Base-by-base conservation (phyloP, 352 stramenopile genomes). In the Globisporangium nagaii region DNA sequence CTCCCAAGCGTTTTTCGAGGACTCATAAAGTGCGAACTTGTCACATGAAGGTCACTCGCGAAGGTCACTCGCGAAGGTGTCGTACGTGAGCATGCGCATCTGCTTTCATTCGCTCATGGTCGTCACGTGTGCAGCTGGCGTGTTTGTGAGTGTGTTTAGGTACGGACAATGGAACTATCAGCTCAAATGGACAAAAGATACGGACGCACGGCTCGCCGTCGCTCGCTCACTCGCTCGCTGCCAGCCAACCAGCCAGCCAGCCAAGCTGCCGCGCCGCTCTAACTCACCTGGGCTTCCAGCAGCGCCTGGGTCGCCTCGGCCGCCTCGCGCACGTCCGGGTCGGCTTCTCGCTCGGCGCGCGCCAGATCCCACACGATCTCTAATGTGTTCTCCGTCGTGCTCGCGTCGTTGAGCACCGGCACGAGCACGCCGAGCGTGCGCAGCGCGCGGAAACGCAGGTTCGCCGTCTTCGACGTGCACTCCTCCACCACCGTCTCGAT, bases 371-470 rank as follows among this genome's bases (percentile, higher is more conserved):
- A 78, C 41, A 93, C 80, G 56, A 88, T 84, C 61, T 89, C 79
- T 71, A 93, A 68, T 61, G 73, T 76, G 60, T 60, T 87, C 63
- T 86, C 65, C 13, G 76, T 89, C 48, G 67, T 85, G 42, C 59
- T 65, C 28, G 63, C 66, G 56, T 91, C 80, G 40, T 89, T 88
- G 36, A 93, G 71, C 31, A 74, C 60, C 8, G 80, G 80, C 4
- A 90, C 79, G 15, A 93, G 64, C 20, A 80, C 58, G 8, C 56
- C 70, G 20, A 93, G 64, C 52, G 83, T 86, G 35, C 83, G 80
- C 46, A 93, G 65, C 49, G 83, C 78, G 13, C 80, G 80, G 64
- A 93, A 93, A 51, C 83, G 83, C 28, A 93, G 56, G 55, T 93
- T 93, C 20, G 80, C 68, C 27, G 80, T 93, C 66, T 80, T 86